Evolutionary conservation across 2,329 filamentous ascomycete species (phyloP).

Genomic region (Monilinia fructicola): DNA sequence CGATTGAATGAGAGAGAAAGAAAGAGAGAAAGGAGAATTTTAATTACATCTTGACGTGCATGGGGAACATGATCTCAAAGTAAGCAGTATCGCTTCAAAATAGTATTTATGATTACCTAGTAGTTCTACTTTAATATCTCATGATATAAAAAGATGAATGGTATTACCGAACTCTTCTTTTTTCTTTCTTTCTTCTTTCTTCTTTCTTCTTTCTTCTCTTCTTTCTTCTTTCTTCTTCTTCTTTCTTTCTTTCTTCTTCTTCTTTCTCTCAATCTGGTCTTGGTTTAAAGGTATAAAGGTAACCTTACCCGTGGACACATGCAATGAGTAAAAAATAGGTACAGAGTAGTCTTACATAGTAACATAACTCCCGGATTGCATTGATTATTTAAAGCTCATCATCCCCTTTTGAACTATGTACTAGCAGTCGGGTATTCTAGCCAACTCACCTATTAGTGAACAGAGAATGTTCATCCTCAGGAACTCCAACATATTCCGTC

Average conservation of each 20-base stretch:
- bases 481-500: neutral
- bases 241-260: neutral
- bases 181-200: too few species aligned
- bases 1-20: neutral
- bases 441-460: neutral
- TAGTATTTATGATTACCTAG: constrained; percentile 3
- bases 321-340: too few species aligned
- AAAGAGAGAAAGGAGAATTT: neutral
- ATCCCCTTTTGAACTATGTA: neutral
- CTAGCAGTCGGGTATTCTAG: too few species aligned
- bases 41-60: constrained; percentile 2
- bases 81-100: constrained; percentile 10
- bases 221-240: too few species aligned
- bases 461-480: neutral
- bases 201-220: too few species aligned
- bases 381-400: constrained; percentile 11
- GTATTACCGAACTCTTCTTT: too few species aligned
- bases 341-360: too few species aligned
- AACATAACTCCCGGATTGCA: neutral
- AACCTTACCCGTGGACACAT: too few species aligned
- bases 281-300: neutral
- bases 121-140: too few species aligned
- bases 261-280: too few species aligned
- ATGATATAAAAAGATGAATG: neutral
- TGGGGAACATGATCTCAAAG: constrained; percentile 18